phyloP scores from a whole-genome alignment of 2,329 filamentous ascomycete species.

The Tolypocladium tropicale region DNA sequence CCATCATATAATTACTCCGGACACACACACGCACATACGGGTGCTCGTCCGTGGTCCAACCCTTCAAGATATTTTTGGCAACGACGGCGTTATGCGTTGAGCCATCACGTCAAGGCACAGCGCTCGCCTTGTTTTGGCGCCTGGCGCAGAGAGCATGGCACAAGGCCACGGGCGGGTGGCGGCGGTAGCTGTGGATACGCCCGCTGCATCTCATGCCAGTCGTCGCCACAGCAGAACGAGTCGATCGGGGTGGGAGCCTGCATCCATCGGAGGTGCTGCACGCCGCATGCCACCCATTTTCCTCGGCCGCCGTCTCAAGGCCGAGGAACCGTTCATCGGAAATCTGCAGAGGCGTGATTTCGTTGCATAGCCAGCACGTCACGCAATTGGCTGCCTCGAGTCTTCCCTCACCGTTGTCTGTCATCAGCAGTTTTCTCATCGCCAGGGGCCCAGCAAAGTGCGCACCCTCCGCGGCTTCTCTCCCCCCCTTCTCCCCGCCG shows the following conservation, averaged over 20 bases:
- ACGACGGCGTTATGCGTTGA: background rate
- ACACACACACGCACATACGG: no score
- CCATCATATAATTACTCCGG: no score
- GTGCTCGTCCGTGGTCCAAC: no score
- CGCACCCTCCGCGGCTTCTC: background rate
- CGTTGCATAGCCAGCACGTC: background rate
- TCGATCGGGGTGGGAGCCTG: background rate
- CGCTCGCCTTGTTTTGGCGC: background rate
- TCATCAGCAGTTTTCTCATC: background rate
- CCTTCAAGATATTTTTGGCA: background rate
- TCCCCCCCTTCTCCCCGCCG: background rate
- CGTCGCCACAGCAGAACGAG: background rate
- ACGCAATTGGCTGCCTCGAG: background rate
- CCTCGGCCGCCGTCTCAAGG: background rate
- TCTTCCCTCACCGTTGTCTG: background rate
- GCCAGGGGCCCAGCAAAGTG: background rate
- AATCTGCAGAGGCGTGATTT: background rate
- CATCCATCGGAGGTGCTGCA: background rate
- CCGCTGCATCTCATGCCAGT: background rate
- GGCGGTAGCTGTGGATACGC: background rate
- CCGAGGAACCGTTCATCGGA: background rate
- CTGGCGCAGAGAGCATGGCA: background rate
- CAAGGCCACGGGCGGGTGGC: background rate
- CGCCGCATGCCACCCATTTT: background rate
- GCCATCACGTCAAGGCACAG: background rate